Percentiles rank a stretch among this genome's conserved stretches.
Conservation (phyloP, 176 grass and related monocot species). For the Lolium perenne region DNA sequence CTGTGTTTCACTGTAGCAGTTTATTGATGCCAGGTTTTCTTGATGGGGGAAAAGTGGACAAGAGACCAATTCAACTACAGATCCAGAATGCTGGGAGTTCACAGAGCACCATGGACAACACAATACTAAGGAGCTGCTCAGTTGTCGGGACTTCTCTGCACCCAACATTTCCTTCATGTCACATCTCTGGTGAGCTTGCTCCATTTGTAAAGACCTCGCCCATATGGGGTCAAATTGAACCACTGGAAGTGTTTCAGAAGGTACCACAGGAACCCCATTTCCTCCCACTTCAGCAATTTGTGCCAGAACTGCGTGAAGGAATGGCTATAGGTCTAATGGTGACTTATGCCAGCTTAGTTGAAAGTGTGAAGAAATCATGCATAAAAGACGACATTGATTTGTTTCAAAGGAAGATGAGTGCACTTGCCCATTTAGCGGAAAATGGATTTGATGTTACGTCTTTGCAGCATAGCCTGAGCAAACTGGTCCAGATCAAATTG, state of each 20-base stretch:
- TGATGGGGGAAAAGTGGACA: background rate
- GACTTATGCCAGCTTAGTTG: slow-evolving; percentile 51
- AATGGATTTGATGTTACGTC: slow-evolving; percentile 64
- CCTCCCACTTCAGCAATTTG: slow-evolving; percentile 44
- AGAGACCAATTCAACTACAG: slow-evolving; percentile 25
- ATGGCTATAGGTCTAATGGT: slow-evolving; percentile 71
- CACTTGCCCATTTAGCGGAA: slow-evolving; percentile 44
- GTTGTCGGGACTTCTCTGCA: slow-evolving; percentile 13
- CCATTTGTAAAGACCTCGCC: slow-evolving; percentile 53
- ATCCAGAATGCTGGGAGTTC: slow-evolving; percentile 13
- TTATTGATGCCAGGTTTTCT: slow-evolving; percentile 16
- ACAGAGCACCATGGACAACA: background rate
- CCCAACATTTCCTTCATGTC: slow-evolving; percentile 7
- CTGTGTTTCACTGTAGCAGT: background rate
- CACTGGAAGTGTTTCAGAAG: slow-evolving; percentile 43
- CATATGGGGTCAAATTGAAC: slow-evolving; percentile 60
- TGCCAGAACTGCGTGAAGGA: slow-evolving; percentile 58
- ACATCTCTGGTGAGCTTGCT: slow-evolving; percentile 14
- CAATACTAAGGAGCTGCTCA: slow-evolving; percentile 23
- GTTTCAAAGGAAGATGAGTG: slow-evolving; percentile 46
- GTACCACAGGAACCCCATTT: slow-evolving; percentile 72
- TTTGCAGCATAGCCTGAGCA: slow-evolving; percentile 36
- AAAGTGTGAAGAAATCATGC: slow-evolving; percentile 27
- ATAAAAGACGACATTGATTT: slow-evolving; percentile 39
- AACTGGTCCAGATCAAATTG: slow-evolving; percentile 48